These are phyloP conservation scores for Chionographis japonica DNA, from an alignment of 106 monocot species.

Conservation along the genomic window DNA sequence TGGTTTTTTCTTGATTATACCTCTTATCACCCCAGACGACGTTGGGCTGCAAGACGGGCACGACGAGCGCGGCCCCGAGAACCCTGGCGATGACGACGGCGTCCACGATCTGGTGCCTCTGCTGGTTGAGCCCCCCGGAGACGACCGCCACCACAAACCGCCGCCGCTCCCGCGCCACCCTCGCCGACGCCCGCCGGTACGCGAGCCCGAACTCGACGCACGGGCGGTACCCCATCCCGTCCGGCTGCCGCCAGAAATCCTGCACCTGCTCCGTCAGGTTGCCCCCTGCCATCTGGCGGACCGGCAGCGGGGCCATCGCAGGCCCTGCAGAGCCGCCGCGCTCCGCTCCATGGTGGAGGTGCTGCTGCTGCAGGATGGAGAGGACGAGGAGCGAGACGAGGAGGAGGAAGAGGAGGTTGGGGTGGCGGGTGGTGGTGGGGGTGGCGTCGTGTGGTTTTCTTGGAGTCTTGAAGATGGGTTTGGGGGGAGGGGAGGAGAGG, in stretches of 20 bases:
- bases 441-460: conserved; percentile 1
- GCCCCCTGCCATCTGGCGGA: not conserved
- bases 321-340: not conserved
- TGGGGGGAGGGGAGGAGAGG: not conserved
- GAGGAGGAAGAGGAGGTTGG: conserved; percentile 7
- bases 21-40: conserved; percentile 34
- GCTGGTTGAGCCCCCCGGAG: conserved; percentile 44
- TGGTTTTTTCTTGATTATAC: conserved; percentile 7
- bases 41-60: conserved; percentile 28
- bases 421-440: not conserved
- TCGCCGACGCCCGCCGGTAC: conserved; percentile 16
- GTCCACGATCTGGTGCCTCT: conserved; percentile 44
- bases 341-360: conserved; percentile 1
- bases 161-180: conserved; percentile 15
- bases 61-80: conserved; percentile 34
- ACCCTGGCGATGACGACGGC: conserved; percentile 43
- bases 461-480: not conserved
- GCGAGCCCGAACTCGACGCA: conserved; percentile 21
- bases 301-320: not conserved
- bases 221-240: conserved; percentile 24
- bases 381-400: not conserved
- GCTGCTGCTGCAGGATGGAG: not conserved
- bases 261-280: conserved; percentile 1
- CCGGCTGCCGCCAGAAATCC: conserved; percentile 43
- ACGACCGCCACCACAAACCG: conserved; percentile 26